These are phyloP conservation scores for Vigna reflexopilosa DNA, from an alignment of 306 rosid species.

Conservation along the genomic window DNA sequence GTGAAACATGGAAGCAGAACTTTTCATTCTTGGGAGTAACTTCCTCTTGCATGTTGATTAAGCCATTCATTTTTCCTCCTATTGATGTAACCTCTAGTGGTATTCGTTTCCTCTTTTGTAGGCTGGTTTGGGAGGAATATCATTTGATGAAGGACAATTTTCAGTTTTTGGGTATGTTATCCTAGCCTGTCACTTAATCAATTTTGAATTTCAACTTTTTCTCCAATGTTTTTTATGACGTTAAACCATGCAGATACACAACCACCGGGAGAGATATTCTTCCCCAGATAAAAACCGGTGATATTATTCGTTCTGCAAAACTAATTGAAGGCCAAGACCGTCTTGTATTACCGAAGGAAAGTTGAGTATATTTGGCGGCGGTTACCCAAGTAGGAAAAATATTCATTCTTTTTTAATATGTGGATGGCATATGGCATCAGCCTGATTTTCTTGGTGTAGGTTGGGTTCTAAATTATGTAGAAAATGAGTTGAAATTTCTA, in stretches of 20 bases:
- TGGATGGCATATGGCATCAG: constrained; percentile 38
- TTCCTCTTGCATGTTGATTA: constrained; percentile 6
- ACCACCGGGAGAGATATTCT: constrained; percentile 85
- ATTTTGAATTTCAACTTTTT: constrained; percentile 4
- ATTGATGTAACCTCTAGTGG: not conserved
- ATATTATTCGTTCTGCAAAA: constrained; percentile 74
- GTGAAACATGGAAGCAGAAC: constrained; percentile 16
- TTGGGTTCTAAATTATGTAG: constrained; percentile 45
- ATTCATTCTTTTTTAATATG: constrained; percentile 53
- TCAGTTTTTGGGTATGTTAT: constrained; percentile 86
- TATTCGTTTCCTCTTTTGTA: constrained; percentile 41
- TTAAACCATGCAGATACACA: constrained; percentile 67
- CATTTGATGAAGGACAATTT: constrained; percentile 98
- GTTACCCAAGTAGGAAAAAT: constrained; percentile 19
- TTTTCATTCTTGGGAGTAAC: not conserved
- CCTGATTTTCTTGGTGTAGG: constrained; percentile 65
- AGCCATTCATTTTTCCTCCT: constrained; percentile 9
- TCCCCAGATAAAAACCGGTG: constrained; percentile 88
- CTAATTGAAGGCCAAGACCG: constrained; percentile 86
- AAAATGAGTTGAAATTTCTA: constrained; percentile 18
- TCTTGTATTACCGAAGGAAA: constrained; percentile 70
- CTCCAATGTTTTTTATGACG: constrained; percentile 2
- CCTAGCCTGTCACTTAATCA: not conserved
- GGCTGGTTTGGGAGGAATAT: constrained; percentile 98
- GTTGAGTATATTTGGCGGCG: constrained; percentile 44